Percentiles rank a stretch among this genome's conserved stretches.
Evolutionary conservation across 73 alveolate species (phyloP).

Genomic region (Paramecium octaurelia): DNA sequence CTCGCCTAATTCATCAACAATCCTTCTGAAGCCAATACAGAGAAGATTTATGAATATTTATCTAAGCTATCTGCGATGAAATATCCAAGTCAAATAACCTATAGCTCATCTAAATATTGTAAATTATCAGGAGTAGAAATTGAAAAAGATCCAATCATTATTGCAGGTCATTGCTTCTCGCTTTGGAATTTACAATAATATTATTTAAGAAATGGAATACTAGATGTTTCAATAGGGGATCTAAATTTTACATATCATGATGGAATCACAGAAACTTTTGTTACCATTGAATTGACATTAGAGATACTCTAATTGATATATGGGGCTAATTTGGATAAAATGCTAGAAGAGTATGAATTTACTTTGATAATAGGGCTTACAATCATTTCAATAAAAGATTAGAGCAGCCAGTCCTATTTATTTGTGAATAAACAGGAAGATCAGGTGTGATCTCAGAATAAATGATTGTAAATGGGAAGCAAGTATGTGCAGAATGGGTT

Average conservation of each 20-base stretch:
- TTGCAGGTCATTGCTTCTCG: neutral
- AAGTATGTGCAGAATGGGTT: neutral
- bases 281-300: neutral
- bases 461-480: neutral
- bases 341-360: neutral
- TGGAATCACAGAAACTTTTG: neutral
- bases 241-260: neutral
- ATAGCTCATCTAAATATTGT: neutral
- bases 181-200: too few species aligned
- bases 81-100: neutral
- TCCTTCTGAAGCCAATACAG: neutral
- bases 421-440: neutral
- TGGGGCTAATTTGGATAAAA: neutral
- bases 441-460: neutral
- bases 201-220: neutral
- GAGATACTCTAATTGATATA: neutral
- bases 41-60: neutral
- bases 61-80: neutral
- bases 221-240: neutral
- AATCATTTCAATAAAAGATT: neutral
- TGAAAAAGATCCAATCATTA: neutral
- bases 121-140: neutral
- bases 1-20: neutral
- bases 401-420: neutral
- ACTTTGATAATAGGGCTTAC: neutral